These are phyloP conservation scores for Yarrowia osloensis DNA, from an alignment of 805 yeast species.

Conservation along the genomic window DNA sequence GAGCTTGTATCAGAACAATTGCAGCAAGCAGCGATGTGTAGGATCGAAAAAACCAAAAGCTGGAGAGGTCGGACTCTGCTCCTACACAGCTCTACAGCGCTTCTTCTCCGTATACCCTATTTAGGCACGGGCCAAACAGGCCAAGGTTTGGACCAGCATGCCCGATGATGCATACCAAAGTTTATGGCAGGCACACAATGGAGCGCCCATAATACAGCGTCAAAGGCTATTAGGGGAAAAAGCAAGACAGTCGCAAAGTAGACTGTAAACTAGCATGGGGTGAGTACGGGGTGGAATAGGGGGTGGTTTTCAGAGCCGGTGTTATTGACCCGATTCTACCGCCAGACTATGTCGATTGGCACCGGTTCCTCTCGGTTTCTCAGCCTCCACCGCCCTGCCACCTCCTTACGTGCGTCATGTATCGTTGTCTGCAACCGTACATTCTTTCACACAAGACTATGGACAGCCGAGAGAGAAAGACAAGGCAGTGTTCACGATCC, in stretches of 20 bases:
- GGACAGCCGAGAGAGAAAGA: not conserved
- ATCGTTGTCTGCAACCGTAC: conserved; percentile 1
- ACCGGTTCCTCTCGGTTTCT: too few species aligned
- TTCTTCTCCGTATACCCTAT: conserved; percentile 12
- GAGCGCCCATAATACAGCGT: conserved; percentile 3
- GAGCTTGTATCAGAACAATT: conserved; percentile 10
- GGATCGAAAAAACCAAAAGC: not conserved
- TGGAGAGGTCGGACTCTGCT: not conserved
- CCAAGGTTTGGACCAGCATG: not conserved
- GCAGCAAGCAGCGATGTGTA: not conserved
- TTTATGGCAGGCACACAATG: not conserved
- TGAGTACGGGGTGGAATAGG: not conserved
- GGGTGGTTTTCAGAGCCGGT: too few species aligned
- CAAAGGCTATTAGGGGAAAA: not conserved
- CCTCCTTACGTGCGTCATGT: conserved; percentile 16
- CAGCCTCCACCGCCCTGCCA: not conserved
- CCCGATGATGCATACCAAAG: conserved; percentile 3
- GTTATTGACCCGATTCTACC: not conserved
- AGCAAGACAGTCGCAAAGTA: not conserved
- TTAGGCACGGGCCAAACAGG: conserved; percentile 6
- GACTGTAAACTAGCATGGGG: not conserved
- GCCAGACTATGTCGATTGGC: too few species aligned
- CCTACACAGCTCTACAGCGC: not conserved
- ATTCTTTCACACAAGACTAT: not conserved
- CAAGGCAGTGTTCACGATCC: too few species aligned